Percentiles rank a stretch among this genome's conserved stretches.
phyloP scores from a whole-genome alignment of 2,329 filamentous ascomycete genomes.

The Colletotrichum sansevieriae region DNA sequence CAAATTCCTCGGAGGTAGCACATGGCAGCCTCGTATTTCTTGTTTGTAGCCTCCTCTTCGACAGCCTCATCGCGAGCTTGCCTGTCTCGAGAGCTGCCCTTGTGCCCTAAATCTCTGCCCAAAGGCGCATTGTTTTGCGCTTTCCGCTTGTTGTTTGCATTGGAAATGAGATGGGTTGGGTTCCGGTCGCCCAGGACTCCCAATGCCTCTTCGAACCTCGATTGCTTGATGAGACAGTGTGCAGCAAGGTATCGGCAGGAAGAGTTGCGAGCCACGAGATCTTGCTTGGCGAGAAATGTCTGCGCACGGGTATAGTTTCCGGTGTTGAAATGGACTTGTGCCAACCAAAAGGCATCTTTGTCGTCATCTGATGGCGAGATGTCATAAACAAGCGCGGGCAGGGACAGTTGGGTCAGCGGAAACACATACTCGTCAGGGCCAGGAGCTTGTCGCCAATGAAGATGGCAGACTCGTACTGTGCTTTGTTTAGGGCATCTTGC shows the following conservation, averaged over 20 bases:
- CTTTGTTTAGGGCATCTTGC: conserved; percentile 94
- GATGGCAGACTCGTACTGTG: conserved; percentile 96
- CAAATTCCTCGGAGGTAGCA: conserved; percentile 94
- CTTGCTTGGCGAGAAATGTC: conserved; percentile 85
- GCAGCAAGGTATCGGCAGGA: conserved; percentile 94
- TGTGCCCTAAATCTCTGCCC: conserved; percentile 44
- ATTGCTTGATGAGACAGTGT: conserved; percentile 94
- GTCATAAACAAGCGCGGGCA: background rate
- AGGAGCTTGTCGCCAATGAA: conserved; percentile 98
- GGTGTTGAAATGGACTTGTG: conserved; percentile 96
- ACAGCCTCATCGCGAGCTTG: conserved; percentile 53
- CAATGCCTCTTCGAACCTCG: conserved; percentile 89
- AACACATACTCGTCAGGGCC: conserved; percentile 83
- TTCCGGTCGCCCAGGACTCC: conserved; percentile 90
- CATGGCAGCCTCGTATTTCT: conserved; percentile 96
- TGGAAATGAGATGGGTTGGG: conserved; percentile 86
- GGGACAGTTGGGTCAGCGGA: background rate
- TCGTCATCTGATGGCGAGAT: conserved; percentile 78
- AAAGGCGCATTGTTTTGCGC: conserved; percentile 74
- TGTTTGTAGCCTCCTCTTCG: conserved; percentile 77
- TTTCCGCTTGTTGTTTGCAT: conserved; percentile 75
- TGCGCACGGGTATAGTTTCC: conserved; percentile 95
- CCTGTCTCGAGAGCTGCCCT: conserved; percentile 48
- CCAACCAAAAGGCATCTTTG: conserved; percentile 95
- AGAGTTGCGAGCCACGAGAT: conserved; percentile 83